phyloP scores from a whole-genome alignment of 2,329 filamentous ascomycete species.

The Xylaria arbuscula region DNA sequence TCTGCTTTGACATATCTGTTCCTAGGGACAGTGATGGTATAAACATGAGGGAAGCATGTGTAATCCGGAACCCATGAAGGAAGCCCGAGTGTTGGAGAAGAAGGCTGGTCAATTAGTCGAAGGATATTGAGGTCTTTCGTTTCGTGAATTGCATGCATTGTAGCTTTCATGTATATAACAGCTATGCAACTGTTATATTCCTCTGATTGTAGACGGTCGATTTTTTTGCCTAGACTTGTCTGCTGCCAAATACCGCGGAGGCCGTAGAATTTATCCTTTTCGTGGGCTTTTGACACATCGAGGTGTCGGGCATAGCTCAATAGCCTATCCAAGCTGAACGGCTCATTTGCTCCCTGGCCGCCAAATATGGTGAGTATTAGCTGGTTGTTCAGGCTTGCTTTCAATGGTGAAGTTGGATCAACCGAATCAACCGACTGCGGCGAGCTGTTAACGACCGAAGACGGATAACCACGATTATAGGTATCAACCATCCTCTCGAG shows the following conservation, averaged over 20 bases:
- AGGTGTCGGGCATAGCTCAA: neutral
- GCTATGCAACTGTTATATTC: too few relatives aligned
- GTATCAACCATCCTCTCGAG: neutral
- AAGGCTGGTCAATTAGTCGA: slow-evolving; percentile 11
- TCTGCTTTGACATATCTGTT: too few relatives aligned
- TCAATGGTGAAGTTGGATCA: neutral
- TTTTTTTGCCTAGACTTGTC: neutral
- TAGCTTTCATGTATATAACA: slow-evolving; percentile 10
- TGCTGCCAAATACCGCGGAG: slow-evolving; percentile 8
- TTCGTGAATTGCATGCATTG: slow-evolving; percentile 3
- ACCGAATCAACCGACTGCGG: neutral
- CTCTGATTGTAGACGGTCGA: neutral
- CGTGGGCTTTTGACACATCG: neutral
- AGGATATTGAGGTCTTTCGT: slow-evolving; percentile 8
- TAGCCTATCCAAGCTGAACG: slow-evolving; percentile 1
- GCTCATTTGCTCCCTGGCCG: neutral
- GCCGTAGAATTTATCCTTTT: slow-evolving; percentile 13
- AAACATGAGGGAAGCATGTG: slow-evolving; percentile 1
- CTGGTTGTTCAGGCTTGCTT: slow-evolving; percentile 9
- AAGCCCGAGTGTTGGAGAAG: neutral
- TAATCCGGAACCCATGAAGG: slow-evolving; percentile 22
- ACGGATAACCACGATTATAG: neutral
- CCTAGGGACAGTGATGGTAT: slow-evolving; percentile 16
- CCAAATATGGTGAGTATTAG: slow-evolving; percentile 13
- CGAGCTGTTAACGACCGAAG: neutral